Percentiles rank a stretch among this genome's conserved stretches.
Conservation (phyloP, 2,329 filamentous ascomycete species). For the Setomelanomma holmii region DNA sequence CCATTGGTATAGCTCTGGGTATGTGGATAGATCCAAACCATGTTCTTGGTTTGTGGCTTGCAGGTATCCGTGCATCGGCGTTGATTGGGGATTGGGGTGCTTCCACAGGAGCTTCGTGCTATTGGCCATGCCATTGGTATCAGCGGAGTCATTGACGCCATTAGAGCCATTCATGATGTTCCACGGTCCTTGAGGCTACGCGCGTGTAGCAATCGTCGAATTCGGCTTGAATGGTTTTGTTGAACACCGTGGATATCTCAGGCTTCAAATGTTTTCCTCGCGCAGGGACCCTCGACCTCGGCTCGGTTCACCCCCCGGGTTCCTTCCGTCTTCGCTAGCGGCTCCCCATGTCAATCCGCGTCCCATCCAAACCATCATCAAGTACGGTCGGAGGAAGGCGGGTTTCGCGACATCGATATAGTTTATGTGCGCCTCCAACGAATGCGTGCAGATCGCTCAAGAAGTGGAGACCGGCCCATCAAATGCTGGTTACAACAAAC, state of each 20-base stretch:
- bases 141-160: conserved; percentile 16
- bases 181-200: neutral
- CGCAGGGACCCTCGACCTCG: neutral
- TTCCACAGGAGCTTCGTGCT: conserved; percentile 65
- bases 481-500: too few relatives aligned
- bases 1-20: conserved; percentile 83
- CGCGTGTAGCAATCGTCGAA: neutral
- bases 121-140: conserved; percentile 30
- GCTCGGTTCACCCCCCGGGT: neutral
- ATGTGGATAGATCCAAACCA: conserved; percentile 66
- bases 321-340: neutral
- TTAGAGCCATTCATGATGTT: conserved; percentile 13
- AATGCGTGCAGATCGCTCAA: too few relatives aligned
- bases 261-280: neutral
- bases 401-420: too few relatives aligned
- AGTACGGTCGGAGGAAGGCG: too few relatives aligned
- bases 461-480: too few relatives aligned
- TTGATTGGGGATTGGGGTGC: conserved; percentile 70
- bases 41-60: conserved; percentile 73
- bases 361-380: too few relatives aligned
- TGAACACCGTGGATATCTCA: neutral
- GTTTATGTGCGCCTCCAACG: too few relatives aligned
- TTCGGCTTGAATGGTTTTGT: neutral
- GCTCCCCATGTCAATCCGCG: neutral
- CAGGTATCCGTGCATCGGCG: conserved; percentile 76